Evolutionary conservation across 164 flowering plant species (phyloP), one percentile per base, ranked within the genome.

Genomic region (Berberis vulgaris): DNA sequence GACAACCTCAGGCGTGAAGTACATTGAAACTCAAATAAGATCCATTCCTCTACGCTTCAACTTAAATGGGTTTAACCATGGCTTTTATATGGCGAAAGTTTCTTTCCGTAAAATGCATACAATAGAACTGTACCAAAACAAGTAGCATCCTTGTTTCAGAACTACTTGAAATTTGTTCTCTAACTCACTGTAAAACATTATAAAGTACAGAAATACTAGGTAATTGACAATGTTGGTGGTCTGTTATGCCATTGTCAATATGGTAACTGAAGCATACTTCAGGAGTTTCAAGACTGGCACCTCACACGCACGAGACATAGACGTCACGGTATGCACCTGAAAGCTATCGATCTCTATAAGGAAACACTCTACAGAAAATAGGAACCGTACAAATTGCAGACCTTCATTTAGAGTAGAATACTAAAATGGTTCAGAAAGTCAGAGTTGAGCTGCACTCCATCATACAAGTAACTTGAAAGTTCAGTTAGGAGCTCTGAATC

Each of bases 321-420:
- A 46, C 6, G 1, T 46, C 6, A 46, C 1, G 49, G 7, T 4
- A 4, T 1, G 50, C 50, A 47, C 50, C 5, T 47, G 5, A 47
- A 47, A 47, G 69, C 49, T 56, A 61, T 8, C 45, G 57, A 65
- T 63, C 56, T 42, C 50, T 61, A 62, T 58, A 60, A 57, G 64
- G 49, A 57, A 61, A 44, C 45, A 47, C 60, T 46, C 9, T 65
- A 45, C 42, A 57, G 4, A 54, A 13, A 7, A 61, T 12, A n/a
- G 63, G 46, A 26, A 26, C 79, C 80, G 84, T 11, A 69, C 76
- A 57, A 87, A 77, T 67, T 81, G 85, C 52, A 87, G 70, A 69
- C 89, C 79, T 76, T 86, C 83, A 69, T 82, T 89, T 47, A 79
- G 62, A 7, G 74, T 52, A 47, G 87, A 72, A 67, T 70, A 83